These are phyloP conservation scores for Mallotus japonicus DNA, from an alignment of 441 rosid genomes.

Conservation along the genomic window DNA sequence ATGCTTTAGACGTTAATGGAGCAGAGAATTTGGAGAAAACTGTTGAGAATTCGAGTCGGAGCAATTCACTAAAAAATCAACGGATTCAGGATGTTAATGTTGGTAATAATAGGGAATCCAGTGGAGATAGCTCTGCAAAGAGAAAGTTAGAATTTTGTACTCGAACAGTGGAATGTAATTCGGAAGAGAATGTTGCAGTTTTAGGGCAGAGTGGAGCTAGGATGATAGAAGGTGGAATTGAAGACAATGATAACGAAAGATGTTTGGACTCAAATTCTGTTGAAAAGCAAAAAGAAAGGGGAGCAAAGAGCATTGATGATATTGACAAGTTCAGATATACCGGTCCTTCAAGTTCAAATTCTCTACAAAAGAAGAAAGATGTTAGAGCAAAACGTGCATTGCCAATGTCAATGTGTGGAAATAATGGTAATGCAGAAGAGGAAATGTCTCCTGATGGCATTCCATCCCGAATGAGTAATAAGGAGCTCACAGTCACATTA, in stretches of 20 bases:
- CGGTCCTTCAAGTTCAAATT: conserved; percentile 15
- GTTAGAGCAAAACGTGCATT: conserved; percentile 18
- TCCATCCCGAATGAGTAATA: not conserved
- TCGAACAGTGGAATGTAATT: not conserved
- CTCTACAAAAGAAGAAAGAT: conserved; percentile 11
- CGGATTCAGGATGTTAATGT: not conserved
- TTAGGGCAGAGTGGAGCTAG: not conserved
- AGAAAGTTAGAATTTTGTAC: conserved; percentile 25
- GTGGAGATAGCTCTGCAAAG: conserved; percentile 12
- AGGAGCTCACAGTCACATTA: conserved; percentile 8
- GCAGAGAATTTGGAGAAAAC: conserved; percentile 5
- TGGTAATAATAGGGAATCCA: not conserved
- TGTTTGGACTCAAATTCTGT: not conserved
- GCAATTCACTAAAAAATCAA: conserved; percentile 12
- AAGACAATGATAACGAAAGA: conserved; percentile 15
- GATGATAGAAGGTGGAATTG: not conserved
- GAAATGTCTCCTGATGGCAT: not conserved
- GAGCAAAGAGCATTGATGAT: conserved; percentile 21
- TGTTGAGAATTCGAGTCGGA: conserved; percentile 2
- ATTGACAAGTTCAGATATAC: conserved; percentile 25
- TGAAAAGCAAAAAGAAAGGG: conserved; percentile 2
- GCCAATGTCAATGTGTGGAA: conserved; percentile 25
- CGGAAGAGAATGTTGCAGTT: not conserved
- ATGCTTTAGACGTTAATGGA: not conserved
- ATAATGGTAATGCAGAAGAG: conserved; percentile 11